Evolutionary conservation across 2,329 filamentous ascomycete genomes (phyloP).

Genomic region (Mariannaea elegans): DNA sequence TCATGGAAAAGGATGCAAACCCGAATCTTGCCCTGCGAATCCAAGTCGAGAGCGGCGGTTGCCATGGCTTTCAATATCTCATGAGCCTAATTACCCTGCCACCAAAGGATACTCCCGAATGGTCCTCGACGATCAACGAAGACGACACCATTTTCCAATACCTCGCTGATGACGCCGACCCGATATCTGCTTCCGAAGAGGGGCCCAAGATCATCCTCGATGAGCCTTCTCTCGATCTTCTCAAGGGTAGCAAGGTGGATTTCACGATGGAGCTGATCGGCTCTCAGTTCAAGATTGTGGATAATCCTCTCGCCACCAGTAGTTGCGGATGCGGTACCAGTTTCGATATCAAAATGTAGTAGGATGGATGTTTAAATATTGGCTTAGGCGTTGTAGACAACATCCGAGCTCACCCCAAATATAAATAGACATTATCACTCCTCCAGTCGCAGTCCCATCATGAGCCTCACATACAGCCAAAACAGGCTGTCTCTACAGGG

Average conservation of each 20-base stretch:
- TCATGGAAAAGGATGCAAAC: constrained; percentile 77
- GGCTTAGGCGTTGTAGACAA: constrained; percentile 19
- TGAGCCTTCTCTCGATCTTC: constrained; percentile 82
- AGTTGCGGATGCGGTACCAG: constrained; percentile 98
- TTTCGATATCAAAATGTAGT: constrained; percentile 85
- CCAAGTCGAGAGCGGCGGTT: constrained; percentile 91
- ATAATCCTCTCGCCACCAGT: constrained; percentile 90
- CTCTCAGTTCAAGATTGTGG: constrained; percentile 92
- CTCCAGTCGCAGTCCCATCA: constrained; percentile 8
- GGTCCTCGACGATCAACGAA: constrained; percentile 58
- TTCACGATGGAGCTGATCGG: constrained; percentile 94
- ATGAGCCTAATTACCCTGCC: constrained; percentile 83
- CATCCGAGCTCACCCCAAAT: constrained; percentile 17
- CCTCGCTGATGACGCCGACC: constrained; percentile 56
- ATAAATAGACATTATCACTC: constrained; percentile 31
- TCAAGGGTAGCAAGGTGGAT: constrained; percentile 95
- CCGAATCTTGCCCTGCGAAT: constrained; percentile 88
- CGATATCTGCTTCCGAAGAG: constrained; percentile 39
- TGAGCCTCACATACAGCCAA: neutral
- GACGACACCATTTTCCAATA: constrained; percentile 92
- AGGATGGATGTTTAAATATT: too few species aligned
- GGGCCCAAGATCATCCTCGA: constrained; percentile 88
- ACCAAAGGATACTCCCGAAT: constrained; percentile 43
- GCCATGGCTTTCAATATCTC: constrained; percentile 97
- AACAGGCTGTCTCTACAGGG: neutral